Evolutionary conservation across 1,284 basidiomycete species (phyloP), one percentile per base, ranked within the genome.

Genomic region (Chalciporus sp.): DNA sequence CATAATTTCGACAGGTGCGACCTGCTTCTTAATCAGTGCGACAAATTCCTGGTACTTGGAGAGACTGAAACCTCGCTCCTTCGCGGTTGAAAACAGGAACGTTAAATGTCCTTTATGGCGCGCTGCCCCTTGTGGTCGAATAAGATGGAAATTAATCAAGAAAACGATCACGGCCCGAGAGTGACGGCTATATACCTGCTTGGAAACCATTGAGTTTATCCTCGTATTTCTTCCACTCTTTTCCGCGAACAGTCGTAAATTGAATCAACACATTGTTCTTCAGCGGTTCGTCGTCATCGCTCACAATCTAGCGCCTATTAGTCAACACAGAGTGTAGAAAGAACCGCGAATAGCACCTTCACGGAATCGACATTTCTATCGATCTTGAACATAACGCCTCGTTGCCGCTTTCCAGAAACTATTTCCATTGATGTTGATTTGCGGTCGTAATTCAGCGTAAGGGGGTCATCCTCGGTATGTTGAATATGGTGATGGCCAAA

Each of bases 11-110:
- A 56, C 26, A 10, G 7, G 0, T 28, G 0, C 1, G 14, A 57
- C 2, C 42, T 31, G 35, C 17, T 55, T 60, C 45, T n/a, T 57
- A 35, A 68, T 50, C n/a, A 42, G 42, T 11, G 27, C 43, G 42
- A 55, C 52, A 39, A 69, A 57, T 8, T 0, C 45, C 31, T 71
- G 70, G 40, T 72, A 69, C 11, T 1, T 7, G 20, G 68, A 70
- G 3, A 0, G 0, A 20, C 42, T 19, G 51, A 67, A 69, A 27
- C 51, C 57, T 12, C 47, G 54, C 19, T 56, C 35, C 23, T 55
- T 53, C n/a, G 42, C 10, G 27, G 63, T 65, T 16, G 70, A 59
- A 47, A 73, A 59, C 28, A 51, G 57, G 31, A 69, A 59, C 10
- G 62, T 47, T 10, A 73, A 42, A 4, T 3, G 0, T 7, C 10